Base-by-base conservation (phyloP, 176 grass and related monocot genomes). In the Alopecurus myosuroides region DNA sequence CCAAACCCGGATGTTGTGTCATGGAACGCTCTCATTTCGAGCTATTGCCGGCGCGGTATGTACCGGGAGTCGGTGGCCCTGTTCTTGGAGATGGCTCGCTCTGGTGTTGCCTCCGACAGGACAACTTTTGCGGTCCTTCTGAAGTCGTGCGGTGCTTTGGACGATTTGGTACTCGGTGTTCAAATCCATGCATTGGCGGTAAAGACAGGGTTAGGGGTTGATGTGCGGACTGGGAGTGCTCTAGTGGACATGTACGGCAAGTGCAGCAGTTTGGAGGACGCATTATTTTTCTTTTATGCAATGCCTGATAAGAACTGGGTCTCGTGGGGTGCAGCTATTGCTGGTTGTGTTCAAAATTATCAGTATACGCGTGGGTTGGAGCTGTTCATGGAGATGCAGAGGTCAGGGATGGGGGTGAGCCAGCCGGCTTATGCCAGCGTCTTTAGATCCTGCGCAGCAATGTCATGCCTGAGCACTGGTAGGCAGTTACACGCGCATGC, bases 211-310 rank as follows among this genome's bases (percentile, higher is more conserved):
- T 81, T 94, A 31, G 81, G 89, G 81, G 33, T 70, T 58, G 88
- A 94, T 85, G 92, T 91, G 22, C 52, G 83, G 13, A 75, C 78
- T 2, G 92, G 92, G 20, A 92, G 86, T 81, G 80, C 94, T 55
- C 88, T 94, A 19, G 84, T 97, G 34, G 94, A 92, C 85, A 94
- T 94, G 94, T 97, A 94, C 81, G 94, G 90, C n/a, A 97, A 97
- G 81, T 97, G 94, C 63, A 51, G 84, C 77, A 87, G 87, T 23
- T 82, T 97, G 78, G 74, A 86, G 9, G 88, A 94, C 5, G 86
- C 92, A 0, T 57, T 94, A 20, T 62, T 48, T 34, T 86, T 94
- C 66, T 97, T 97, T 69, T 17, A 79, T 74, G 78, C 89, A 84
- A 94, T 94, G 92, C 74, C 78, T 26, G 91, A 91, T 85, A 94